Base-by-base conservation (phyloP, 148 eudicot species). In the Cornus suecica region DNA sequence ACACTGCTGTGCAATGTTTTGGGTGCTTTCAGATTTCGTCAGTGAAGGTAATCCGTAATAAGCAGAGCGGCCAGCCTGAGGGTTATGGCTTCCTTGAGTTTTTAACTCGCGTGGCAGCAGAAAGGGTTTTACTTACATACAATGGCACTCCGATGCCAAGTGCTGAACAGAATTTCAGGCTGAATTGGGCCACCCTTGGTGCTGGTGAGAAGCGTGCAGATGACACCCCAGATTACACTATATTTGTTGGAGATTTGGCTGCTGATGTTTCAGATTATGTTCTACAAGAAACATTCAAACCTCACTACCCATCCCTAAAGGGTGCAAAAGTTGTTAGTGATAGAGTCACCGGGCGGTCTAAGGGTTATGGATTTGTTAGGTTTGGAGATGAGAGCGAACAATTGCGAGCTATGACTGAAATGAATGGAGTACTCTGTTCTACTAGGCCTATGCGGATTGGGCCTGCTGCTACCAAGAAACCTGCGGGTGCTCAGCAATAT, bases 211-310 rank as follows among this genome's bases (percentile, higher is more conserved):
- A 77, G 83, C 88, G 89, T 48, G 80, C 86, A 77, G 99, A 96
- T 82, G 97, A 91, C 62, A 34, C 85, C 9, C 86, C 99, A 1
- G 99, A 93, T 75, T 82, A 84, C 74, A 87, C 98, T 18, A 80
- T 96, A 70, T 96, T 96, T 87, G 99, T 96, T 79, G 99, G 99
- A 68, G 98, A 96, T 85, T 79, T 96, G 79, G 99, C 97, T 29
- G 89, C 91, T 71, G 98, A 96, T 76, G 99, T 96, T 74, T 74
- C 98, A 25, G 98, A 96, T 81, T 86, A 91, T 78, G 9, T 87
- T 70, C 90, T 96, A 65, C 93, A 90, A 68, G 98, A 96, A 75
- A 92, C 99, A 67, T 96, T 96, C 34, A 87, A 86, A 77, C 45
- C 83, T 75, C 90, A 86, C 70, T 96, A 91, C 74, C 66, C 85